These are phyloP conservation scores for Haberlea rhodopensis DNA, from an alignment of 257 asterid species.

Conservation along the genomic window DNA sequence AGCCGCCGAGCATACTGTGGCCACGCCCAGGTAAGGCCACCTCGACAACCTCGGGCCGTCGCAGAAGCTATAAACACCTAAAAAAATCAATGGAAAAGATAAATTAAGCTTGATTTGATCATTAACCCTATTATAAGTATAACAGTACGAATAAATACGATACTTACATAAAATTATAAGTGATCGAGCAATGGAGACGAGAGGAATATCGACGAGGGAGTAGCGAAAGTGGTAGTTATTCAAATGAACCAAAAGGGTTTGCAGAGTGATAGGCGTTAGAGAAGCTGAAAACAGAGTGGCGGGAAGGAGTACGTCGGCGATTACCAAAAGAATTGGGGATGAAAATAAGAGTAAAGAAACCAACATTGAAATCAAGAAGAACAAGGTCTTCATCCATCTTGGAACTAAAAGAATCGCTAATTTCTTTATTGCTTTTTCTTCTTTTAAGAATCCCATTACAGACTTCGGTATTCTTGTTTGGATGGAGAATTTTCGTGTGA, in stretches of 20 bases:
- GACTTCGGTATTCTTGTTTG: background rate
- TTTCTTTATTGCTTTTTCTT: constrained; percentile 44
- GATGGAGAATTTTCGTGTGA: background rate
- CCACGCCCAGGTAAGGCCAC: constrained; percentile 79
- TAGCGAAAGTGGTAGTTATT: constrained; percentile 70
- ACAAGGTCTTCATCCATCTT: constrained; percentile 76
- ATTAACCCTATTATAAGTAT: background rate
- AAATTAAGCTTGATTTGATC: background rate
- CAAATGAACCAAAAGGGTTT: constrained; percentile 42
- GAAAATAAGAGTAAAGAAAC: constrained; percentile 72
- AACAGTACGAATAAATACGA: background rate
- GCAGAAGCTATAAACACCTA: constrained; percentile 88
- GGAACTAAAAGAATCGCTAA: constrained; percentile 26
- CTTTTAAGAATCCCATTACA: constrained; percentile 56
- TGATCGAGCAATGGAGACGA: constrained; percentile 76
- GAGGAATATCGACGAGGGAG: constrained; percentile 86
- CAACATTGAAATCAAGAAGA: constrained; percentile 66
- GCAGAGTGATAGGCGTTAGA: constrained; percentile 32
- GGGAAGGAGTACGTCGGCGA: constrained; percentile 86
- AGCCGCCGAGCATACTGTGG: constrained; percentile 69
- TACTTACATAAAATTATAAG: constrained; percentile 76
- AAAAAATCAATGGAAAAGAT: background rate
- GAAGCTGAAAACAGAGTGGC: constrained; percentile 75
- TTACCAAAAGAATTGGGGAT: constrained; percentile 63
- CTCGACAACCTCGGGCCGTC: constrained; percentile 84